phyloP scores from a whole-genome alignment of 768 basidiomycete genomes.

The Boletus subparvulus region DNA sequence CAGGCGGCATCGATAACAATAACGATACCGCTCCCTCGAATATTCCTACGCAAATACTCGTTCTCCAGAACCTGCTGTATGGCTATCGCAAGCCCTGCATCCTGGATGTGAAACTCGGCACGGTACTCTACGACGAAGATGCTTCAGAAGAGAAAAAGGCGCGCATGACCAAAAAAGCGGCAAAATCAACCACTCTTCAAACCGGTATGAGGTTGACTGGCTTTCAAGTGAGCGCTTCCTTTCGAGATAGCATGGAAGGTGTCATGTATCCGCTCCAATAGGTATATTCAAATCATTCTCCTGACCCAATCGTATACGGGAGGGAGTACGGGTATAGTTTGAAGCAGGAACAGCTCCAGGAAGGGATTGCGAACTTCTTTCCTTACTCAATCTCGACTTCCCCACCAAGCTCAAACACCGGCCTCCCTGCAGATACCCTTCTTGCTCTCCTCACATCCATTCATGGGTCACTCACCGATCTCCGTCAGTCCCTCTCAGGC shows the following conservation, averaged over 20 bases:
- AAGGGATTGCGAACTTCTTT: slow-evolving; percentile 81
- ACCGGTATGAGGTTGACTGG: slow-evolving; percentile 86
- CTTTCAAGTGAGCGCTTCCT: slow-evolving; percentile 72
- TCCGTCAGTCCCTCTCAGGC: slow-evolving; percentile 47
- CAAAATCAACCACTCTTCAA: slow-evolving; percentile 65
- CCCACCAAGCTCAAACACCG: slow-evolving; percentile 29
- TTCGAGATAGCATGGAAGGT: background rate
- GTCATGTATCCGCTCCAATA: slow-evolving; percentile 27
- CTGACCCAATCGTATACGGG: slow-evolving; percentile 58
- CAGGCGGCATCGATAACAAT: background rate
- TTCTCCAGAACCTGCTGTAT: slow-evolving; percentile 80
- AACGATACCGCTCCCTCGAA: background rate
- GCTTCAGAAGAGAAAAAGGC: slow-evolving; percentile 70
- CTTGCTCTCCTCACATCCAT: slow-evolving; percentile 58
- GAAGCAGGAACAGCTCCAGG: slow-evolving; percentile 61
- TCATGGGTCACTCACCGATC: slow-evolving; percentile 49
- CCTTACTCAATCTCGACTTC: slow-evolving; percentile 41
- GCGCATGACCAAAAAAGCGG: slow-evolving; percentile 73
- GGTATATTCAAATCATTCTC: slow-evolving; percentile 69
- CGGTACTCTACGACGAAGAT: slow-evolving; percentile 72
- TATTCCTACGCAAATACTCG: slow-evolving; percentile 57
- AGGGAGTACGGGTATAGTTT: slow-evolving; percentile 81
- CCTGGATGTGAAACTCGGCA: slow-evolving; percentile 93
- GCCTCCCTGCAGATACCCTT: slow-evolving; percentile 56
- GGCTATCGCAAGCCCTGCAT: slow-evolving; percentile 80